phyloP scores from a whole-genome alignment of 192 early-diverging fungal species.

The Cladochytrium replicatum region DNA sequence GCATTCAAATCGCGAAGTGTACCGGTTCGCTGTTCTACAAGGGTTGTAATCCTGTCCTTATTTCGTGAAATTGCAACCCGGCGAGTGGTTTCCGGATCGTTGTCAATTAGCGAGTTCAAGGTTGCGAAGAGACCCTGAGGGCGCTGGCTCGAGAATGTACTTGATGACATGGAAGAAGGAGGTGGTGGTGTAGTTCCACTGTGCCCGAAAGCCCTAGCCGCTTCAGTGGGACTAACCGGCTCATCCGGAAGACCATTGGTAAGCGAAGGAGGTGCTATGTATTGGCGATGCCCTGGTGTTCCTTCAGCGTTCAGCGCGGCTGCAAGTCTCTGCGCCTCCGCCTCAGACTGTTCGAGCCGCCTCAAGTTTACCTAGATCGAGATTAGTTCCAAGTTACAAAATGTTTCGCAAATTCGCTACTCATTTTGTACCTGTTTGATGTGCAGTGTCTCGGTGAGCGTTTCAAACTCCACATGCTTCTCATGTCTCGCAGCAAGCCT shows the following conservation, averaged over 20 bases:
- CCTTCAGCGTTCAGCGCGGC: constrained; percentile 68
- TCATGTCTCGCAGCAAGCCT: constrained; percentile 76
- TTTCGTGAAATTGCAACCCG: constrained; percentile 82
- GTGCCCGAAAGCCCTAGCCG: constrained; percentile 1
- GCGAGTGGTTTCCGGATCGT: constrained; percentile 82
- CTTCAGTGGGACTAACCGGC: not conserved
- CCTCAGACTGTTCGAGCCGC: constrained; percentile 33
- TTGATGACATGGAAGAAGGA: not conserved
- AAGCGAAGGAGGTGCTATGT: not conserved
- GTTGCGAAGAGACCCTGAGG: constrained; percentile 36
- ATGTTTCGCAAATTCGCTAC: constrained; percentile 17
- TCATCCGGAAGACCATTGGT: not conserved
- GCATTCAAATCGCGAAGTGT: constrained; percentile 61
- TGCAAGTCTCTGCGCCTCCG: constrained; percentile 62
- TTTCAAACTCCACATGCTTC: constrained; percentile 61
- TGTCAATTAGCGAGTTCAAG: constrained; percentile 89
- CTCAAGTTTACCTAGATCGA: not conserved
- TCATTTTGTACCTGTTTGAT: constrained; percentile 25
- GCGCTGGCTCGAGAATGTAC: not conserved
- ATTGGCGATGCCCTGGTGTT: constrained; percentile 5
- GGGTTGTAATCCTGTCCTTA: constrained; percentile 62
- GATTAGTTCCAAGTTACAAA: not conserved
- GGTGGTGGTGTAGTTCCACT: not conserved
- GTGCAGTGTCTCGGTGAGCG: constrained; percentile 26
- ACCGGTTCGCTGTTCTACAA: constrained; percentile 71